A percentile compares a stretch with the other conserved stretches of the same genome.
phyloP scores from a whole-genome alignment of 2,329 filamentous ascomycete species.

The Elsinoe batatas region DNA sequence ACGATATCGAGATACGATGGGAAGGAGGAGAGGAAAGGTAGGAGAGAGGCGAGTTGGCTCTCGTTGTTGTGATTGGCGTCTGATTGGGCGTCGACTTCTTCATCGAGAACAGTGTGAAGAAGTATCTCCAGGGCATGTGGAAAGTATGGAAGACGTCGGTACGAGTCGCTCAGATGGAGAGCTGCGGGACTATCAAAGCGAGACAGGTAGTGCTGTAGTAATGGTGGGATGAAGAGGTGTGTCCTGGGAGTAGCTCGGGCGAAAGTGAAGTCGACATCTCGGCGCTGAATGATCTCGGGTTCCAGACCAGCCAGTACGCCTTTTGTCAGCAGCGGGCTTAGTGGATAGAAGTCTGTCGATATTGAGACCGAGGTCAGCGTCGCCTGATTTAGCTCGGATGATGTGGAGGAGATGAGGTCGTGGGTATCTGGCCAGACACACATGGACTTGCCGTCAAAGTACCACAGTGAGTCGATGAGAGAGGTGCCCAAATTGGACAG shows the following conservation, averaged over 20 bases:
- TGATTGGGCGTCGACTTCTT: slow-evolving; percentile 65
- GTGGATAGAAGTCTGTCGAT: slow-evolving; percentile 86
- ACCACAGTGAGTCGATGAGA: slow-evolving; percentile 82
- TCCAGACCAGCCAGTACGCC: slow-evolving; percentile 86
- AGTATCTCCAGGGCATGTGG: slow-evolving; percentile 86
- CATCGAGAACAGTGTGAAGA: slow-evolving; percentile 84
- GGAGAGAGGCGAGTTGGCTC: slow-evolving; percentile 38
- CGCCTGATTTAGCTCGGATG: slow-evolving; percentile 56
- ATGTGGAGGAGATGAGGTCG: slow-evolving; percentile 65
- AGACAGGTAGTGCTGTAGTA: slow-evolving; percentile 69
- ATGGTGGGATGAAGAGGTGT: slow-evolving; percentile 82
- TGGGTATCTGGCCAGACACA: slow-evolving; percentile 84
- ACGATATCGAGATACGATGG: slow-evolving; percentile 88
- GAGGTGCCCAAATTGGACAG: slow-evolving; percentile 26
- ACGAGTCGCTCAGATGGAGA: slow-evolving; percentile 71
- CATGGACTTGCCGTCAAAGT: slow-evolving; percentile 79
- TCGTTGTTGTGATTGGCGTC: slow-evolving; percentile 29
- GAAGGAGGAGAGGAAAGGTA: slow-evolving; percentile 46
- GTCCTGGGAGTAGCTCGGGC: slow-evolving; percentile 85
- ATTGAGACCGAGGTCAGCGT: slow-evolving; percentile 66
- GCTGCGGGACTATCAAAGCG: slow-evolving; percentile 71
- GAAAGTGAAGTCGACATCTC: slow-evolving; percentile 83
- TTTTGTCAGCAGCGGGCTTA: slow-evolving; percentile 79
- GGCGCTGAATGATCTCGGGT: slow-evolving; percentile 82
- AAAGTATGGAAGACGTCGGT: slow-evolving; percentile 82